Base-by-base conservation (phyloP, 305 asterid species). In the Fraxinus dipetala region DNA sequence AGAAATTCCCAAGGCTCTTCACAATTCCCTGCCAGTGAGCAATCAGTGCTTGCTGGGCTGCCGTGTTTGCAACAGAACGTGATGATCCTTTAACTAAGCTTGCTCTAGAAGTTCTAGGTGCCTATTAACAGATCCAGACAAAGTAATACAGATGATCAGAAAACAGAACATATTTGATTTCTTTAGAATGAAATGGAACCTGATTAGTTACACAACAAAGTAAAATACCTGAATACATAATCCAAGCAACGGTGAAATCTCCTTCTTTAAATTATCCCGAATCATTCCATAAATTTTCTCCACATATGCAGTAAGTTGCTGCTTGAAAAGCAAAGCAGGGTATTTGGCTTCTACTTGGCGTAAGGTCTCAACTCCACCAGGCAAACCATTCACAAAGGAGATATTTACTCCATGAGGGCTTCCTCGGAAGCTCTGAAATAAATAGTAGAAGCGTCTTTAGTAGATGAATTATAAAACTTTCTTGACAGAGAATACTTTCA, bases 321-420 rank as follows among this genome's bases (percentile, higher is more conserved):
- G 95, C 83, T 91, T 91, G 88, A 91, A 91, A 77, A 91, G 89
- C 85, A 91, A 87, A 75, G 95, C 95, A 54, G 95, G 95, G 80
- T 91, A 90, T 83, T 95, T 95, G 79, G 98, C 98, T 93, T 95
- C 98, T 65, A 95, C 98, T 90, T 95, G 98, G 85, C 93, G 93
- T 84, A 93, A 87, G 81, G 92, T 87, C 78, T 95, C 98, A 14
- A 88, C 91, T 89, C 98, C 98, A 77, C 95, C 97, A 78, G 94
- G 83, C 80, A 84, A 72, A 76, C 90, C 92, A 83, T 84, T 89
- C 67, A 40, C 87, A 81, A 91, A 90, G 81, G 98, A 88, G 77
- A 95, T 87, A 87, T 93, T 92, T 51, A 89, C 86, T 81, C 95
- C 98, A 65, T 83, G 89, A 77, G 98, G 98, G 61, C 89, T 73